These are phyloP conservation scores for Cordyceps tenuipes DNA, from an alignment of 2,329 filamentous ascomycete species.

Conservation along the genomic window DNA sequence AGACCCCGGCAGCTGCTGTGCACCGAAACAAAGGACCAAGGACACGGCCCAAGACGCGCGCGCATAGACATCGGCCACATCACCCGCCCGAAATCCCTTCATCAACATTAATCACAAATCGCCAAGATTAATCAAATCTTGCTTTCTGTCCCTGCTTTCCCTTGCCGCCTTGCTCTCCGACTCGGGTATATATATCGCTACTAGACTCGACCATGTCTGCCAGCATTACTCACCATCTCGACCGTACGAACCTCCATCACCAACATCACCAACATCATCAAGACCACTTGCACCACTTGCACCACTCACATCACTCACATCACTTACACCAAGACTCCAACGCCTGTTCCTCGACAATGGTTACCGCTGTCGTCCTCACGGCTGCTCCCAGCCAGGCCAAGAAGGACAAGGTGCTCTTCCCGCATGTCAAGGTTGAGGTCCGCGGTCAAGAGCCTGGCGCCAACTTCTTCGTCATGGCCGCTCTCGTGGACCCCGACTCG, in stretches of 20 bases:
- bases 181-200: neutral
- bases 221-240: neutral
- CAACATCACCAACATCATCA: neutral
- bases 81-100: neutral
- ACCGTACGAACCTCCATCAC: neutral
- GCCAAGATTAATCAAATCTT: neutral
- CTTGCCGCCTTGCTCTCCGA: neutral
- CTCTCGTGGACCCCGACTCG: slow-evolving; percentile 15
- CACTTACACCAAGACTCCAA: neutral
- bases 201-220: slow-evolving; percentile 2
- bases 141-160: neutral
- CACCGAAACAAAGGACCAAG: neutral
- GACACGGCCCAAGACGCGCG: neutral
- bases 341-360: slow-evolving; percentile 9
- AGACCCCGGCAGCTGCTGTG: neutral
- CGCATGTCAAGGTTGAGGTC: slow-evolving; percentile 18
- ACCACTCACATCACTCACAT: neutral
- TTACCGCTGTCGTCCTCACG: slow-evolving; percentile 15
- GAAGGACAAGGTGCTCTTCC: slow-evolving; percentile 16
- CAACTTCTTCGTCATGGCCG: slow-evolving; percentile 22
- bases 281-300: too few species aligned
- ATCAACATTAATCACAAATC: neutral
- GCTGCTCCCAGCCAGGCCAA: slow-evolving; percentile 19
- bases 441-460: slow-evolving; percentile 5
- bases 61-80: neutral